Evolutionary conservation across 306 rosid genomes (phyloP).

Genomic region (Castanea sativa): DNA sequence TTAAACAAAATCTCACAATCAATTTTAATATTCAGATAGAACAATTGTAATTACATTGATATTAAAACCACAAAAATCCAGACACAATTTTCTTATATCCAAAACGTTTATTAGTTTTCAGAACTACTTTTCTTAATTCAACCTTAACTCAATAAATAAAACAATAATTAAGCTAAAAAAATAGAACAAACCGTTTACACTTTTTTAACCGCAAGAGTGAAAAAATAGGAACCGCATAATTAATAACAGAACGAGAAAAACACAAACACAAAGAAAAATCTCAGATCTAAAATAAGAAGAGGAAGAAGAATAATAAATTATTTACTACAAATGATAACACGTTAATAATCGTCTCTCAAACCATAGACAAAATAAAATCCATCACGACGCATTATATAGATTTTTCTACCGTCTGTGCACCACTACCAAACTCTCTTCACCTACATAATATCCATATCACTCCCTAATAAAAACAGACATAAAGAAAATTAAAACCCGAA

Average conservation of each 20-base stretch:
- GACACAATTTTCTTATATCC: no score
- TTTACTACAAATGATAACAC: slow-evolving; percentile 16
- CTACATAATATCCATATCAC: not conserved
- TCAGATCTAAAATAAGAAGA: not conserved
- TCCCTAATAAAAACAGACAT: not conserved
- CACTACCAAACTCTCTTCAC: not conserved
- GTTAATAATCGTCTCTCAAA: not conserved
- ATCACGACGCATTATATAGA: not conserved
- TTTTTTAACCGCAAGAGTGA: no score
- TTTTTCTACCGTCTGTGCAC: not conserved
- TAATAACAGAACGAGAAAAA: not conserved
- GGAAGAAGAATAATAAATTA: slow-evolving; percentile 7
- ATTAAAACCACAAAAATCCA: no score
- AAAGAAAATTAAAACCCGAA: not conserved
- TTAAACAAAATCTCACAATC: no score
- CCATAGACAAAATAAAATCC: slow-evolving; percentile 15
- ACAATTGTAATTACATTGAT: no score
- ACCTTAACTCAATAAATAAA: no score
- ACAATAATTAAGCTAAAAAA: no score
- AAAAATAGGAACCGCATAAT: no score
- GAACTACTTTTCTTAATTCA: no score
- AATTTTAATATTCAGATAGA: no score
- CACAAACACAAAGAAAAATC: not conserved
- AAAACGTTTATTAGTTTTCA: no score
- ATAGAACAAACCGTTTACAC: no score